Percentiles rank a stretch among this genome's conserved stretches.
Evolutionary conservation across 192 early-diverging fungal genomes (phyloP).

Genomic region (Coemansia sp.): DNA sequence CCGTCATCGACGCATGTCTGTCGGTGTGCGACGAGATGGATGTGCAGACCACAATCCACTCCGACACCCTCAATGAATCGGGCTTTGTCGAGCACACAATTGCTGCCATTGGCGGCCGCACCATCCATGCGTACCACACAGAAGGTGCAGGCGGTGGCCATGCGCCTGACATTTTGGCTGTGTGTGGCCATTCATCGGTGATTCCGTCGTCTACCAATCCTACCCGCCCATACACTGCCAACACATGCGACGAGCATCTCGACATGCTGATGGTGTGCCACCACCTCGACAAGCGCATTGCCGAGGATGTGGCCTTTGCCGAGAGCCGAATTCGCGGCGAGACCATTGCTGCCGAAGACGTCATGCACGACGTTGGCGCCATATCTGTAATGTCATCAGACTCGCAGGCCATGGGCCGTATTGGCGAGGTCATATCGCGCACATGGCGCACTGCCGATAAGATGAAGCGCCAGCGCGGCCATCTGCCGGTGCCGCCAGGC

Average conservation of each 20-base stretch:
- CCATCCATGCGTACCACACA: slow-evolving; percentile 95
- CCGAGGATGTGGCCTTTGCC: slow-evolving; percentile 97
- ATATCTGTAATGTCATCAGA: slow-evolving; percentile 94
- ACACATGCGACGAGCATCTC: slow-evolving; percentile 97
- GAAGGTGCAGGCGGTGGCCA: slow-evolving; percentile 97
- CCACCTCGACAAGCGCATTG: slow-evolving; percentile 87
- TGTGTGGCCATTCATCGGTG: slow-evolving; percentile 78
- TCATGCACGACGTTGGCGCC: slow-evolving; percentile 93
- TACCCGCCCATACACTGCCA: slow-evolving; percentile 89
- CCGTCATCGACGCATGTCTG: slow-evolving; percentile 89
- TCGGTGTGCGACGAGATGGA: slow-evolving; percentile 83
- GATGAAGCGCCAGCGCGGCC: slow-evolving; percentile 84
- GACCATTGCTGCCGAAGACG: slow-evolving; percentile 96
- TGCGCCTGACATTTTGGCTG: slow-evolving; percentile 81
- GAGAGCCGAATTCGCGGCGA: slow-evolving; percentile 94
- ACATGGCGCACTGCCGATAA: slow-evolving; percentile 97
- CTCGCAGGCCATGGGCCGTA: slow-evolving; percentile 94
- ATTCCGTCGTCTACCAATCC: slow-evolving; percentile 96
- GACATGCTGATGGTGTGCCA: slow-evolving; percentile 99
- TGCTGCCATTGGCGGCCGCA: slow-evolving; percentile 84
- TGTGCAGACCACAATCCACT: slow-evolving; percentile 88
- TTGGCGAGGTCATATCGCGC: slow-evolving; percentile 88
- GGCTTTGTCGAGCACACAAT: slow-evolving; percentile 94
- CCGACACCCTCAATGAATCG: slow-evolving; percentile 96
- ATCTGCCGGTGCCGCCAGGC: slow-evolving; percentile 47